Evolutionary conservation across 768 basidiomycete species (phyloP).

Genomic region (Myochromella boudieri): DNA sequence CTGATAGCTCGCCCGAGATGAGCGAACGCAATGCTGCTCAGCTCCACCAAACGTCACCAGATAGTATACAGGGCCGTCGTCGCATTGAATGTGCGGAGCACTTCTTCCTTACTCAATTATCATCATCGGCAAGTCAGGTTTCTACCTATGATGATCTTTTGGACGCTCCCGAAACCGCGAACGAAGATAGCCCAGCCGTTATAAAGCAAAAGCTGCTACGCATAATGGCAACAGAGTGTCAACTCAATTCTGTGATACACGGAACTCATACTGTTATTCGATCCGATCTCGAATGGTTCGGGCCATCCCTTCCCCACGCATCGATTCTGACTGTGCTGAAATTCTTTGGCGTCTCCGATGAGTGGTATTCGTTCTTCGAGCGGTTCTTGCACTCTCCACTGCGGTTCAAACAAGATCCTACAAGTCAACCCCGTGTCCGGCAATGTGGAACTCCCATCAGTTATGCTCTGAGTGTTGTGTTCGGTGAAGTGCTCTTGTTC

Average conservation of each 20-base stretch:
- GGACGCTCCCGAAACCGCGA: slow-evolving; percentile 27
- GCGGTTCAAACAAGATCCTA: slow-evolving; percentile 11
- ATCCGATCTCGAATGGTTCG: slow-evolving; percentile 45
- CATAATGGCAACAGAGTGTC: slow-evolving; percentile 38
- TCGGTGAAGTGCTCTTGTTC: slow-evolving; percentile 41
- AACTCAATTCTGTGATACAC: slow-evolving; percentile 36
- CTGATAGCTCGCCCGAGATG: slow-evolving; percentile 15
- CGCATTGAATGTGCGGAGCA: slow-evolving; percentile 20
- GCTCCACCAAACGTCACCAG: slow-evolving; percentile 14
- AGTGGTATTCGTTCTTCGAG: slow-evolving; percentile 31
- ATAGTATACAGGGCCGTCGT: slow-evolving; percentile 25
- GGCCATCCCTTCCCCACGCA: slow-evolving; percentile 39
- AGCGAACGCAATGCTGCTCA: slow-evolving; percentile 19
- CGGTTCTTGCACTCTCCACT: slow-evolving; percentile 17
- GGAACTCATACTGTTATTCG: slow-evolving; percentile 34
- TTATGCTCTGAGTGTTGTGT: slow-evolving; percentile 39
- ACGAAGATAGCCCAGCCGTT: slow-evolving; percentile 10
- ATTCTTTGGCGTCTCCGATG: slow-evolving; percentile 37
- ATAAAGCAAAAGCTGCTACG: slow-evolving; percentile 41
- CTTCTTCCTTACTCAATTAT: slow-evolving; percentile 38
- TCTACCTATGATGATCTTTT: slow-evolving; percentile 22
- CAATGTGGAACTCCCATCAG: slow-evolving; percentile 43
- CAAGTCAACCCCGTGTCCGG: slow-evolving; percentile 28
- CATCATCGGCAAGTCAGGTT: slow-evolving; percentile 14
- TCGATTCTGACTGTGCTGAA: slow-evolving; percentile 37